Conservation (phyloP, 2,329 filamentous ascomycete genomes). For the Clarireedia hainanense region DNA sequence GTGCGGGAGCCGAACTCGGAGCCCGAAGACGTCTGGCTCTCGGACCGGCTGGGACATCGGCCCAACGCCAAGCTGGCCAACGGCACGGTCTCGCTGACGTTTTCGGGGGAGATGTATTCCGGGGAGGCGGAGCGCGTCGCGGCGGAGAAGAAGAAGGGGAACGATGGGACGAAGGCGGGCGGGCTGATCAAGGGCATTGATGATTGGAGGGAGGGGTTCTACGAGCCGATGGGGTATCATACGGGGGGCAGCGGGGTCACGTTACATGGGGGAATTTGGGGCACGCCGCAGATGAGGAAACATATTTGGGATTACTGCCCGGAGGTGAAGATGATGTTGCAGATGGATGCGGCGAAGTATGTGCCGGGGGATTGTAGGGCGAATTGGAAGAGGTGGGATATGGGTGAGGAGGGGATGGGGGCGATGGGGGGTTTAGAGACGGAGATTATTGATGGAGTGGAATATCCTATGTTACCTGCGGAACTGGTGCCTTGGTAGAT, state of each 20-base stretch:
- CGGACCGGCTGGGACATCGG: constrained; percentile 42
- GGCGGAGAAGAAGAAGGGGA: constrained; percentile 15
- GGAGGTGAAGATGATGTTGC: constrained; percentile 49
- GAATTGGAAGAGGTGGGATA: constrained; percentile 36
- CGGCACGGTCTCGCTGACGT: constrained; percentile 40
- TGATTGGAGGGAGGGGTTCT: constrained; percentile 44
- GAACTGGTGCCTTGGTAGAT: constrained; percentile 25
- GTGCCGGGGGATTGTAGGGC: constrained; percentile 40
- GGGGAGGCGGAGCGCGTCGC: constrained; percentile 29
- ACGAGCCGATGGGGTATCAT: constrained; percentile 52
- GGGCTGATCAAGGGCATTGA: constrained; percentile 36
- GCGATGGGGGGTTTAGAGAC: constrained; percentile 10
- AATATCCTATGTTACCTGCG: constrained; percentile 27
- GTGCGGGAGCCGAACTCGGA: constrained; percentile 36
- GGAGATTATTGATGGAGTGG: constrained; percentile 27
- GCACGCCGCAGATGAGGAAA: constrained; percentile 37
- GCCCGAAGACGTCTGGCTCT: constrained; percentile 50
- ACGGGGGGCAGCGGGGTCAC: constrained; percentile 41
- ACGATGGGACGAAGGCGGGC: constrained; percentile 19
- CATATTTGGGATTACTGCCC: constrained; percentile 51
- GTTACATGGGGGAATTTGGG: constrained; percentile 42
- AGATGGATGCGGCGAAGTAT: constrained; percentile 45
- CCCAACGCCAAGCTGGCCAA: constrained; percentile 44
- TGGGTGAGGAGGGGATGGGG: constrained; percentile 18
- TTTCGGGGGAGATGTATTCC: constrained; percentile 42